phyloP scores from a whole-genome alignment of 345 rosid species.

The Turritis glabra region DNA sequence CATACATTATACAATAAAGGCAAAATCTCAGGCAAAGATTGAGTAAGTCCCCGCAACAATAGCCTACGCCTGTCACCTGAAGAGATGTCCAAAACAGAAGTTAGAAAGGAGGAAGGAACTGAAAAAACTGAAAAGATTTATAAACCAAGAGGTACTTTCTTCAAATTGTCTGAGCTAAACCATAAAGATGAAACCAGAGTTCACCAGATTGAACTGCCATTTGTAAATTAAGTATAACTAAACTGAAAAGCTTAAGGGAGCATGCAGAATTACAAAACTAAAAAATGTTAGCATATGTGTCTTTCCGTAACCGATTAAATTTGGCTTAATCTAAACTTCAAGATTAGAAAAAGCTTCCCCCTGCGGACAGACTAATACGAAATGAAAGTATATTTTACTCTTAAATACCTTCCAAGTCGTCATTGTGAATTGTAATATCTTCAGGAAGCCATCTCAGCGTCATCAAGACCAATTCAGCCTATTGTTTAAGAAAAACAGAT shows the following conservation, averaged over 20 bases:
- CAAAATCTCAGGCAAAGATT: constrained; percentile 77
- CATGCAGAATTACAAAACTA: neutral
- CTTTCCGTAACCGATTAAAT: neutral
- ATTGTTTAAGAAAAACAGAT: constrained; percentile 18
- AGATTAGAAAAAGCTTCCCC: neutral
- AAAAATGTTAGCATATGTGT: neutral
- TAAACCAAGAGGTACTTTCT: neutral
- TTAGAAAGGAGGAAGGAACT: constrained; percentile 4
- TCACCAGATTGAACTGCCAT: neutral
- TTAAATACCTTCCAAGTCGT: constrained; percentile 79
- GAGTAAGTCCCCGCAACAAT: constrained; percentile 68
- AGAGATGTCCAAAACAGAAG: neutral
- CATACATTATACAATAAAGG: constrained; percentile 72
- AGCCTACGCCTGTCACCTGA: constrained; percentile 81
- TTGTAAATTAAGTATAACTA: too few relatives aligned
- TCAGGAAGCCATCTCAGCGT: constrained; percentile 93
- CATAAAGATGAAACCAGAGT: neutral
- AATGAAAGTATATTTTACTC: constrained; percentile 1
- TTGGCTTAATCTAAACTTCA: neutral
- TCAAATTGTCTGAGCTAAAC: neutral
- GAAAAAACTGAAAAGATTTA: neutral
- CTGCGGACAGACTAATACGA: neutral
- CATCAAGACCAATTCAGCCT: constrained; percentile 88
- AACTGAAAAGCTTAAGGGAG: neutral
- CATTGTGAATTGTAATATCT: constrained; percentile 90